Conservation (phyloP, 140 eudicot genomes). For the Erigeron philadelphicus region DNA sequence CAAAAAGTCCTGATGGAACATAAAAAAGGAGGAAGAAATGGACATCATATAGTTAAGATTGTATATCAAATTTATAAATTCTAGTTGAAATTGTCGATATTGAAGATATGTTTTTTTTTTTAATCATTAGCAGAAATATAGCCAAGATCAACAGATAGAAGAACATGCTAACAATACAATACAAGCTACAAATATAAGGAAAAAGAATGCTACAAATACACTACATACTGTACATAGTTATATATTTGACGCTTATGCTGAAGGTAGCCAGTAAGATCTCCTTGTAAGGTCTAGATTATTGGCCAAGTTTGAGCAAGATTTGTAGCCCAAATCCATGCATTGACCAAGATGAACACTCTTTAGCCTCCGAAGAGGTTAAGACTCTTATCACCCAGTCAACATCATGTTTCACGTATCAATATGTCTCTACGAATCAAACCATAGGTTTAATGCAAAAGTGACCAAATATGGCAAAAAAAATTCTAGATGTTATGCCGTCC, state of each 20-base stretch:
- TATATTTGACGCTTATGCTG: too few species aligned
- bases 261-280: too few species aligned
- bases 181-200: too few species aligned
- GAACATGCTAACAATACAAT: too few species aligned
- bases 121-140: too few species aligned
- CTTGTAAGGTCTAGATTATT: not conserved
- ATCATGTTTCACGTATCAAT: not conserved
- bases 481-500: not conserved
- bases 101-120: too few species aligned
- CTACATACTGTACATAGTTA: too few species aligned
- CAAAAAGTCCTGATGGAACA: not conserved
- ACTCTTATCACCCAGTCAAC: not conserved
- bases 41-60: conserved; percentile 1
- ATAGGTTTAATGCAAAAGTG: not conserved
- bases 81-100: not conserved
- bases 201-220: too few species aligned
- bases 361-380: not conserved
- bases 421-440: not conserved
- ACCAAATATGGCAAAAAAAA: not conserved
- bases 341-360: not conserved
- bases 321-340: not conserved
- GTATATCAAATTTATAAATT: not conserved
- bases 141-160: too few species aligned
- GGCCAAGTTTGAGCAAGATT: not conserved
- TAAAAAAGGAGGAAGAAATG: not conserved